Percentiles rank a stretch among this genome's conserved stretches.
Evolutionary conservation across 179 eudicot genomes (phyloP).

Genomic region (Patellifolia procumbens): DNA sequence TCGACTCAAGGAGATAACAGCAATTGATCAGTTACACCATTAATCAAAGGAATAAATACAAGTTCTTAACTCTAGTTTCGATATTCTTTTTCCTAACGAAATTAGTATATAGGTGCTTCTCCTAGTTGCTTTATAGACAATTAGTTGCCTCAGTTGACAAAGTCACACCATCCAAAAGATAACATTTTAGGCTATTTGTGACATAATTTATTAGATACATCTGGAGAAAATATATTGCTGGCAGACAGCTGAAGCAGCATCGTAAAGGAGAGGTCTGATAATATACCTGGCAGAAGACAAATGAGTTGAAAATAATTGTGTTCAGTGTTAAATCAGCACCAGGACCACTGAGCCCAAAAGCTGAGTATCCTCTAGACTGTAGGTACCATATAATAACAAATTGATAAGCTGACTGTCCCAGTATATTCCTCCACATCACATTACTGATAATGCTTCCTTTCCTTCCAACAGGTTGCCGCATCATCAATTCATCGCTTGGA

Average conservation of each 20-base stretch:
- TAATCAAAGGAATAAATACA: neutral
- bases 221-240: neutral
- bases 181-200: neutral
- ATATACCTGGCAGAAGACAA: conserved; percentile 91
- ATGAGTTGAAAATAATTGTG: conserved; percentile 83
- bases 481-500: conserved; percentile 79
- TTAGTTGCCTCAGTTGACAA: neutral
- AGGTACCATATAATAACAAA: conserved; percentile 72
- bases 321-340: conserved; percentile 55
- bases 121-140: neutral
- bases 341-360: conserved; percentile 47
- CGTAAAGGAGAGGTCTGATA: neutral
- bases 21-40: no score
- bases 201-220: neutral
- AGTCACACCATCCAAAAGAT: neutral
- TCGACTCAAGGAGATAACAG: no score
- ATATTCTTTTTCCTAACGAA: neutral
- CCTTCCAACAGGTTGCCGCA: conserved; percentile 78
- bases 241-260: conserved; percentile 4
- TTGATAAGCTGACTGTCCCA: conserved; percentile 84
- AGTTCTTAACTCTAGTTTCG: neutral
- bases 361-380: conserved; percentile 58
- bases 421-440: conserved; percentile 95
- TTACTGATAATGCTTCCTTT: conserved; percentile 70
- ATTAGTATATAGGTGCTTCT: neutral